Evolutionary conservation across 805 yeast species (phyloP).

Genomic region (Sugiyamaella lignohabitans): DNA sequence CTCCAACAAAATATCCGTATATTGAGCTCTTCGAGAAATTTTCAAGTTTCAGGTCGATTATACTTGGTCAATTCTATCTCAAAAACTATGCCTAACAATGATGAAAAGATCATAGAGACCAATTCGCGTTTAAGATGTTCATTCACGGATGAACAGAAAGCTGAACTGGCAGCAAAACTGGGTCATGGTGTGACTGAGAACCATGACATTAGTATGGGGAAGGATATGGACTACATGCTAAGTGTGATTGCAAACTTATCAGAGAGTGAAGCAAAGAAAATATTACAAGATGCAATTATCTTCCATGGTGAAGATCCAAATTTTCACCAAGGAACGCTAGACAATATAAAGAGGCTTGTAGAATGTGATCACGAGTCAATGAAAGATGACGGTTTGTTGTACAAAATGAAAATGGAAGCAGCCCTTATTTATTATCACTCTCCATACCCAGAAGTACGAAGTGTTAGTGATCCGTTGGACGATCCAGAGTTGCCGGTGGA

Average conservation of each 20-base stretch:
- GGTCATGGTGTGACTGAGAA: constrained; percentile 2
- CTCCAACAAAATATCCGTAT: too few species aligned
- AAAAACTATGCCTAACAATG: too few species aligned
- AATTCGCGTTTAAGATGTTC: too few species aligned
- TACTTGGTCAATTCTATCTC: too few species aligned
- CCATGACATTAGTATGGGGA: constrained; percentile 11
- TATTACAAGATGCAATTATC: constrained; percentile 37
- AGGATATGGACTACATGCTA: constrained; percentile 34
- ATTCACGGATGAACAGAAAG: constrained; percentile 8
- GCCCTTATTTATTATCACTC: constrained; percentile 37
- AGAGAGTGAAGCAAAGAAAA: constrained; percentile 36
- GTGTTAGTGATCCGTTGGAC: constrained; percentile 41
- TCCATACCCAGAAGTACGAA: constrained; percentile 53
- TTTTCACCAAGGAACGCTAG: constrained; percentile 37
- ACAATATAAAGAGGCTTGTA: constrained; percentile 31
- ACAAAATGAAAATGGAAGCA: constrained; percentile 32
- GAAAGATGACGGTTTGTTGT: constrained; percentile 17
- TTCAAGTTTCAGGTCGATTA: too few species aligned
- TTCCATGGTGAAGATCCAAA: constrained; percentile 46
- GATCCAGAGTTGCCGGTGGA: constrained; percentile 43
- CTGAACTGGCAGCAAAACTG: constrained; percentile 6
- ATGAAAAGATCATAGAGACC: too few species aligned
- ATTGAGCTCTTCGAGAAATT: too few species aligned
- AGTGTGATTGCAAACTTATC: constrained; percentile 37
- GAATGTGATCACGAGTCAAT: too few species aligned